Percentiles rank a stretch among this genome's conserved stretches.
These are phyloP conservation scores for Lumnitzera littorea DNA, from an alignment of 345 rosid species.

Conservation along the genomic window DNA sequence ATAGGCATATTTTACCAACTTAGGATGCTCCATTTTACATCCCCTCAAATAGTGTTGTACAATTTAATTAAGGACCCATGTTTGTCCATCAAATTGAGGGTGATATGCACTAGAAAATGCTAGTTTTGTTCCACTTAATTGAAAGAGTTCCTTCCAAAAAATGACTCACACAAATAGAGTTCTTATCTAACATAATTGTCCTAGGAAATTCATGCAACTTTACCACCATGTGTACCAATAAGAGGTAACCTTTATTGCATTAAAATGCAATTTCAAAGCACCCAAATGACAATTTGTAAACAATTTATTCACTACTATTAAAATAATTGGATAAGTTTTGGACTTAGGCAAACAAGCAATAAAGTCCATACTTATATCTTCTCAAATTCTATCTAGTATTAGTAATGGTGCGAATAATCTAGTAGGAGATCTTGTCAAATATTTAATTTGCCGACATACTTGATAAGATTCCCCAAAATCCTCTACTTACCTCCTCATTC, in stretches of 20 bases:
- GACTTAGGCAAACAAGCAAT: not conserved
- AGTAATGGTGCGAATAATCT: not conserved
- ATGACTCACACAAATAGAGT: not conserved
- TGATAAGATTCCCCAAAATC: not conserved
- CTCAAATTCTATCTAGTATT: not conserved
- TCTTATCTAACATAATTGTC: not conserved
- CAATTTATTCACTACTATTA: slow-evolving; percentile 2
- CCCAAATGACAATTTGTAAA: not conserved
- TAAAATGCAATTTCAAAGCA: not conserved
- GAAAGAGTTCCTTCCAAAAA: slow-evolving; percentile 7
- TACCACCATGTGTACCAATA: not conserved
- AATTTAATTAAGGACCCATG: not conserved
- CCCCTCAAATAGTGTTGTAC: not conserved
- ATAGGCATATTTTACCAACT: not conserved
- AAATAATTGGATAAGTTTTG: not conserved
- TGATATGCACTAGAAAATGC: not conserved
- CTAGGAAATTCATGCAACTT: not conserved
- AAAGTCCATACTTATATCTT: slow-evolving; percentile 1
- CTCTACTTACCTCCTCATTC: not conserved
- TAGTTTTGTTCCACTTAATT: not conserved
- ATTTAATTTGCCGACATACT: not conserved
- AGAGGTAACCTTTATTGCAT: not conserved
- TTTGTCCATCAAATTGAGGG: not conserved
- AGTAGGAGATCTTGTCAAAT: not conserved
- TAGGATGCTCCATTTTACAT: not conserved